Evolutionary conservation across 2,329 filamentous ascomycete species (phyloP).

Genomic region (Penicillium sp.): DNA sequence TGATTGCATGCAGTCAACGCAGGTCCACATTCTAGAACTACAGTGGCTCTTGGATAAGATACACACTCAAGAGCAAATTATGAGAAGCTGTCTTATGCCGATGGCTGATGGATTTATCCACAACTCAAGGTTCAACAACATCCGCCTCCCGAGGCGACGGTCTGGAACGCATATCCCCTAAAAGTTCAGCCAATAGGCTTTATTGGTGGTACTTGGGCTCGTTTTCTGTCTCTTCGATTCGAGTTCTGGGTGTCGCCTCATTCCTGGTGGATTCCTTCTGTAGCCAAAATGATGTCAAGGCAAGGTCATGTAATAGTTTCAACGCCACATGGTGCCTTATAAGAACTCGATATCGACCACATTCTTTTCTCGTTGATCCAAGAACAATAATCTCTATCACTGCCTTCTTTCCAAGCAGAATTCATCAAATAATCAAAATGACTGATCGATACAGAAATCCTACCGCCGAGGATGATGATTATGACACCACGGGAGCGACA

Average conservation of each 20-base stretch:
- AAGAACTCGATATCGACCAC: constrained; percentile 5
- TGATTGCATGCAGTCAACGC: neutral
- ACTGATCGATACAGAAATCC: constrained; percentile 21
- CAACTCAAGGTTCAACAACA: constrained; percentile 4
- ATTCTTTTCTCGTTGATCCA: neutral
- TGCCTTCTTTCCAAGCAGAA: neutral
- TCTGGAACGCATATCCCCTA: constrained; percentile 12
- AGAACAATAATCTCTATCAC: neutral
- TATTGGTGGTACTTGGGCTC: neutral
- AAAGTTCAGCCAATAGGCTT: constrained; percentile 4
- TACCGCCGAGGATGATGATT: constrained; percentile 23
- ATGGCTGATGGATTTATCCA: neutral
- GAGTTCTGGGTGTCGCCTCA: constrained; percentile 14
- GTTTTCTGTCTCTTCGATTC: neutral
- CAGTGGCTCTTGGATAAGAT: neutral
- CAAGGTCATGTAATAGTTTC: constrained; percentile 14
- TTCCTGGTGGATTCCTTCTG: constrained; percentile 5
- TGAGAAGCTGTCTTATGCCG: neutral
- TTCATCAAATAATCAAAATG: constrained; percentile 21
- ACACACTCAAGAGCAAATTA: neutral
- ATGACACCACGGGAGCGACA: constrained; percentile 27
- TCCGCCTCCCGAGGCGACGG: constrained; percentile 21
- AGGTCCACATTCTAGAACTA: neutral
- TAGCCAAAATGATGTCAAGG: constrained; percentile 23
- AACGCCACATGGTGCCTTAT: constrained; percentile 25